Evolutionary conservation across 2,329 filamentous ascomycete genomes (phyloP).

Genomic region (Pseudogymnoascus sp.): DNA sequence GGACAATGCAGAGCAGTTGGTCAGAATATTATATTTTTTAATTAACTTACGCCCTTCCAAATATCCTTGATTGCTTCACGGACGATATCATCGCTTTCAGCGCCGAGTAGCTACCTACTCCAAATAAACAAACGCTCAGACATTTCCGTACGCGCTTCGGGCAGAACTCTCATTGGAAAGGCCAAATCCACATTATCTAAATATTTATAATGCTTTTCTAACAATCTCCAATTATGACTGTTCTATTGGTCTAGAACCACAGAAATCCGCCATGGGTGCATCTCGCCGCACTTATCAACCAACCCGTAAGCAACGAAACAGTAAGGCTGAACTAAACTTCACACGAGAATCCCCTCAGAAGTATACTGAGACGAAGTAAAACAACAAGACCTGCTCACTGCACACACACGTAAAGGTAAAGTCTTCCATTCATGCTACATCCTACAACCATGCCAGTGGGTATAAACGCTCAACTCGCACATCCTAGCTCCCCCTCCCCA

Average conservation of each 20-base stretch:
- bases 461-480: conserved; percentile 8
- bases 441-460: conserved; percentile 8
- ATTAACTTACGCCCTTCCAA: not conserved
- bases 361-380: not conserved
- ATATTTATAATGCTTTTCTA: not conserved
- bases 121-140: not conserved
- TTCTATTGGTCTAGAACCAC: not conserved
- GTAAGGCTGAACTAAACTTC: not conserved
- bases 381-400: not conserved
- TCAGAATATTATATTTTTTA: not conserved
- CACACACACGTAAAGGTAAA: not conserved
- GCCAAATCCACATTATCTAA: not conserved
- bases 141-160: not conserved
- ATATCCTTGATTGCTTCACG: not conserved
- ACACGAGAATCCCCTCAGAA: not conserved
- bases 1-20: not conserved
- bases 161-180: not conserved
- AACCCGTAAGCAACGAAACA: not conserved
- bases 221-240: not conserved
- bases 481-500: conserved; percentile 24
- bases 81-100: not conserved
- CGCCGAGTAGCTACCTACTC: not conserved
- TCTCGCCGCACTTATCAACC: not conserved
- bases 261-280: not conserved
- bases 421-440: not conserved